Conservation (phyloP, 208 protist species). For the Acanthamoeba triangularis region DNA sequence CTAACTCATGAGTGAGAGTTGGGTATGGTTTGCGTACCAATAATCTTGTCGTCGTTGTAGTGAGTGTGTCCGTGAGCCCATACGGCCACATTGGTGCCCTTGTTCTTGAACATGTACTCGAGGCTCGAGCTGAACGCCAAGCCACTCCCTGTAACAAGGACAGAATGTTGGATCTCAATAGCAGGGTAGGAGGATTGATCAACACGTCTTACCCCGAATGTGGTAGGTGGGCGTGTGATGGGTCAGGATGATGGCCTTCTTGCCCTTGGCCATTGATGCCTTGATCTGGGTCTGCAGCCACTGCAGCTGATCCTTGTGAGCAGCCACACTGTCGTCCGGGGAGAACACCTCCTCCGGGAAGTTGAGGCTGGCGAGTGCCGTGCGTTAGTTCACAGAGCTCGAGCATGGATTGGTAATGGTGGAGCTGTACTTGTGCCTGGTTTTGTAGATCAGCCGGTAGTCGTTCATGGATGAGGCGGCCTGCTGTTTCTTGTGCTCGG, state of each 20-base stretch:
- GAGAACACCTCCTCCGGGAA: background rate
- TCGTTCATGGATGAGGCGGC: conserved; percentile 23
- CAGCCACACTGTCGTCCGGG: background rate
- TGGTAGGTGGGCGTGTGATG: conserved; percentile 48
- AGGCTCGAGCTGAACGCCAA: conserved; percentile 25
- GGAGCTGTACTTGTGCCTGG: background rate
- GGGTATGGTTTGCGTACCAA: background rate
- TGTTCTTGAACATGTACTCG: conserved; percentile 15
- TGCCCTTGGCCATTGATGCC: background rate
- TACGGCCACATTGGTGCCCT: background rate
- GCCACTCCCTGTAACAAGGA: background rate
- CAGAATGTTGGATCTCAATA: background rate
- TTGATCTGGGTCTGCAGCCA: conserved; percentile 19
- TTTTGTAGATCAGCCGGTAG: conserved; percentile 66
- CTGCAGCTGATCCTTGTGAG: background rate
- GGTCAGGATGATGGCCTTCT: conserved; percentile 37
- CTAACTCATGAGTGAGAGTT: no score
- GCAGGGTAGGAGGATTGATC: no score
- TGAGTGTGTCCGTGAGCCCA: conserved; percentile 58
- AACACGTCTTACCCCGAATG: background rate
- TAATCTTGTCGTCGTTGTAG: conserved; percentile 46
- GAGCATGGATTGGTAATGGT: background rate
- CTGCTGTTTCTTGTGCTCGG: background rate
- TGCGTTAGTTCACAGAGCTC: no score
- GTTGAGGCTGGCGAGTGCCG: background rate